These are phyloP conservation scores for Mesembryanthemum crystallinum DNA, from an alignment of 148 eudicot species.

Conservation along the genomic window DNA sequence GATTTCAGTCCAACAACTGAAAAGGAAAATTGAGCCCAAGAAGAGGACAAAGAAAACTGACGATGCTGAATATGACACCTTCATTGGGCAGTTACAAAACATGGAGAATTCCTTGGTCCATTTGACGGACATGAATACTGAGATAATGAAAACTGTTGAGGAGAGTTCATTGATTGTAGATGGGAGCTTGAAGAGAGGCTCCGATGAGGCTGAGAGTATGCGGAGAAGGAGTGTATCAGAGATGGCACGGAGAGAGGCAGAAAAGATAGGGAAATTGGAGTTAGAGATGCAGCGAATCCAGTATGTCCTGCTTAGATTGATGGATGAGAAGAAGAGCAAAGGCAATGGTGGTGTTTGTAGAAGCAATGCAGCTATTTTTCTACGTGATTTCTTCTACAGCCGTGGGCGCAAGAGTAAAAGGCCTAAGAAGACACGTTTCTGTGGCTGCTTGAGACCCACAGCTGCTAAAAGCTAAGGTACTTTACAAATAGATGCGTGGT, in stretches of 20 bases:
- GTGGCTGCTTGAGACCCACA: constrained; percentile 65
- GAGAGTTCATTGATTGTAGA: constrained; percentile 33
- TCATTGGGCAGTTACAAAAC: constrained; percentile 59
- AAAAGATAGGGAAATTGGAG: constrained; percentile 61
- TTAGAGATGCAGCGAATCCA: constrained; percentile 70
- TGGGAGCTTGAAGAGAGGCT: constrained; percentile 27
- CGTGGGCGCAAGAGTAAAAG: constrained; percentile 48
- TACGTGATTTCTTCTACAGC: constrained; percentile 57
- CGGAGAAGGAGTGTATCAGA: constrained; percentile 45
- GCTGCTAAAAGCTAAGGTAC: constrained; percentile 27
- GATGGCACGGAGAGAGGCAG: constrained; percentile 68
- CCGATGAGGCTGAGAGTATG: constrained; percentile 37
- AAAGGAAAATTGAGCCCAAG: constrained; percentile 48
- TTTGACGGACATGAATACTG: constrained; percentile 56
- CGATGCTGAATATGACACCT: constrained; percentile 47
- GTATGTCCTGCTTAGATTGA: constrained; percentile 51
- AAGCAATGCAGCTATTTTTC: constrained; percentile 50
- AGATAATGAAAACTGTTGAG: constrained; percentile 44
- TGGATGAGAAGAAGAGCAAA: constrained; percentile 58
- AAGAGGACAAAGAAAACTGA: constrained; percentile 43
- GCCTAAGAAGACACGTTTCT: constrained; percentile 56
- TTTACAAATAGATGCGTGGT: background rate
- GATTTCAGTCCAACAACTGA: constrained; percentile 54
- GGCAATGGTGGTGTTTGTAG: constrained; percentile 40
- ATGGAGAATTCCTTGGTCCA: constrained; percentile 58